phyloP scores from a whole-genome alignment of 108 stramenopile species.

The Mediolabrus comicus region DNA sequence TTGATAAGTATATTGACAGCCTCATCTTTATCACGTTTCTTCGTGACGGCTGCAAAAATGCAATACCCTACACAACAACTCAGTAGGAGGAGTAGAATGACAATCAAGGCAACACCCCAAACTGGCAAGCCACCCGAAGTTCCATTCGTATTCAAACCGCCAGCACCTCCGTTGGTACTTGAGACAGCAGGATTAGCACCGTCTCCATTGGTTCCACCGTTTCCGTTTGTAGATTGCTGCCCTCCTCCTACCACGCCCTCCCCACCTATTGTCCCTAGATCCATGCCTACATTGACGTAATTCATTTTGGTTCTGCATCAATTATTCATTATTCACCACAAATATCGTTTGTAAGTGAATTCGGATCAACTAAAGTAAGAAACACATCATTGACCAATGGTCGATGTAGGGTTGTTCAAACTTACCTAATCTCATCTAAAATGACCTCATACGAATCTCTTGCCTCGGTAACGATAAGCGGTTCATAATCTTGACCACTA shows the following conservation, averaged over 20 bases:
- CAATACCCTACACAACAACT: slow-evolving; percentile 23
- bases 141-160: no score
- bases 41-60: slow-evolving; percentile 11
- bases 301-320: neutral
- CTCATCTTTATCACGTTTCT: slow-evolving; percentile 7
- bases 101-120: slow-evolving; percentile 39
- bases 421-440: neutral
- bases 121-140: slow-evolving; percentile 30
- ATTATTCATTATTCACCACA: no score
- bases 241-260: no score
- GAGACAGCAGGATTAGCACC: neutral
- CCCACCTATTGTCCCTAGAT: neutral
- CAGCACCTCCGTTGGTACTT: neutral
- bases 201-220: neutral
- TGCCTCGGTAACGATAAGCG: neutral
- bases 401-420: neutral
- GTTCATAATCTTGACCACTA: neutral
- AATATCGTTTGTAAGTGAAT: neutral
- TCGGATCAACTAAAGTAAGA: neutral
- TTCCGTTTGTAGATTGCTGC: neutral
- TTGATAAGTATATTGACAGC: slow-evolving; percentile 23
- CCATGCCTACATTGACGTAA: neutral
- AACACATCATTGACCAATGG: neutral
- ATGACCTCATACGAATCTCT: neutral
- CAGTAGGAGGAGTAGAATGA: slow-evolving; percentile 20